Base-by-base conservation (phyloP, 805 yeast genomes). In the Saturnispora silvae region DNA sequence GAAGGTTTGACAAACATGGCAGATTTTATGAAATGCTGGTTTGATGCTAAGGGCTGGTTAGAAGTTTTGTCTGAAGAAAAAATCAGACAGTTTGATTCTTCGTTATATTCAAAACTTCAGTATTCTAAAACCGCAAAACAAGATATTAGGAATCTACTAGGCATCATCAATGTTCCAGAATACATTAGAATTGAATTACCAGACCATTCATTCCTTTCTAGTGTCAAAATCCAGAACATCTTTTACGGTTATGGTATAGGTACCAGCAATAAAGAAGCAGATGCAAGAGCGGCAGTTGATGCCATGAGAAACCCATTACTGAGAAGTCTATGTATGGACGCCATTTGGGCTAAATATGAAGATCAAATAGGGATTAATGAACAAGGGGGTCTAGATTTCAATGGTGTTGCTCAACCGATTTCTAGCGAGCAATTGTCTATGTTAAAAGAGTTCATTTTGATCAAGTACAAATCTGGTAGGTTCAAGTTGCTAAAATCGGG, bases 231-330 rank as follows among this genome's bases (percentile, higher is more conserved):
- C 51, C 72, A 67, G 2, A 72, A 68, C 37, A 81, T 75, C n/a
- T 61, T 71, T 6, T 60, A 85, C 19, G 95, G 94, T 0, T 59
- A 57, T 10, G 96, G 95, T 3, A 55, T 56, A 4, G 96, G 82
- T 4, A 67, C 72, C 15, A 78, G 75, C 42, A 65, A 69, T 8
- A 81, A 80, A 51, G 78, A 75, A 28, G 95, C 96, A 0, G 92
- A 94, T 1, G 57, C 73, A 15, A 63, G 80, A 40, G 95, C 95
- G 2, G 96, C 96, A 0, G 78, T 78, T 75, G 64, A 64, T 38
- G 95, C 86, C 2, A 28, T 45, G 38, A 23, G 30, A 5, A 46
- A 45, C 20, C 48, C 47, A 4, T 36, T 40, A 13, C 34, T 44
- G 3, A 33, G 36, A 13, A 32, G 35, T 14, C 37, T 44, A 4